A percentile compares a stretch with the other conserved stretches of the same genome.
Evolutionary conservation across 495 filamentous ascomycete species (phyloP).

Genomic region (Thozetella sp.): DNA sequence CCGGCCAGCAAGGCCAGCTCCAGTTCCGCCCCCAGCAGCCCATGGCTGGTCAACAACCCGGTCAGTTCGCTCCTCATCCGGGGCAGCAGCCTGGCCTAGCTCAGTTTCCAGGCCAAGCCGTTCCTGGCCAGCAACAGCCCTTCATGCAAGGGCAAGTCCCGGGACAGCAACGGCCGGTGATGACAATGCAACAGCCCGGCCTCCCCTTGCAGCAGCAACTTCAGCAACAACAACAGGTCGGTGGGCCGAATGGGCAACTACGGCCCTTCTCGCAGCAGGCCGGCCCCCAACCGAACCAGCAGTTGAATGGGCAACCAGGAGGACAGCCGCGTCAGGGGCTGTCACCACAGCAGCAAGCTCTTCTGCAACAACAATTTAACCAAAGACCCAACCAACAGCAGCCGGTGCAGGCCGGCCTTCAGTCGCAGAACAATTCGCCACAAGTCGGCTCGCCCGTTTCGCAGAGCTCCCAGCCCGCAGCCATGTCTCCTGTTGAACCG

Average conservation of each 20-base stretch:
- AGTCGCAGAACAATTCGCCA: background rate
- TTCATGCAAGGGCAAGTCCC: background rate
- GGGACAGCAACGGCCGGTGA: background rate
- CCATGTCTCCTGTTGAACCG: conserved; percentile 13
- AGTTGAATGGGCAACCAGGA: background rate
- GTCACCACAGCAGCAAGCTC: background rate
- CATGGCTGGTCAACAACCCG: conserved; percentile 2
- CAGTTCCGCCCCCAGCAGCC: background rate
- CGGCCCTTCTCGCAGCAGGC: background rate
- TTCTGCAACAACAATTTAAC: background rate
- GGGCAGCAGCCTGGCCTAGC: conserved; percentile 5
- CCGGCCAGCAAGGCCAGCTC: background rate
- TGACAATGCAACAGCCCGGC: conserved; percentile 5
- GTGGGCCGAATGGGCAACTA: background rate
- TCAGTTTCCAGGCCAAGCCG: background rate
- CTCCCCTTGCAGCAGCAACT: conserved; percentile 7
- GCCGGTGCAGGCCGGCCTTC: too few species aligned
- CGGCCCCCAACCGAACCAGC: conserved; percentile 4
- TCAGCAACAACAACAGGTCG: background rate
- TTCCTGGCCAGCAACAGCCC: background rate
- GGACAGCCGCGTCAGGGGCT: conserved; percentile 5
- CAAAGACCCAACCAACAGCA: background rate
- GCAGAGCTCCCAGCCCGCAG: conserved; percentile 17
- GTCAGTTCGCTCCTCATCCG: conserved; percentile 18
- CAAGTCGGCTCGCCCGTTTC: conserved; percentile 20